phyloP scores from a whole-genome alignment of 2,329 filamentous ascomycete species.

The Exophiala dermatitidis region DNA sequence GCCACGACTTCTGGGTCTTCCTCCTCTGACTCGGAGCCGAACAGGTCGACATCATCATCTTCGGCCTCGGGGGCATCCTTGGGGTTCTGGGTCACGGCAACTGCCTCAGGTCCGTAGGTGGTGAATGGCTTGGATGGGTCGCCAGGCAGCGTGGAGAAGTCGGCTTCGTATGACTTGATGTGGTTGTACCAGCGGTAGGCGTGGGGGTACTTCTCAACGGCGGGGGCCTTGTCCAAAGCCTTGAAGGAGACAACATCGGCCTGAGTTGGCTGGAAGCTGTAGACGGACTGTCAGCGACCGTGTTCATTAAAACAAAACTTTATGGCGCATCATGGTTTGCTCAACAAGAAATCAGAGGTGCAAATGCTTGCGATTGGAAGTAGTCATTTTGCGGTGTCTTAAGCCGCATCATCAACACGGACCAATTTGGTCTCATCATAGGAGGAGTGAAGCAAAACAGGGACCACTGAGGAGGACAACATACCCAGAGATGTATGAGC shows the following conservation, averaged over 20 bases:
- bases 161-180: conserved; percentile 83
- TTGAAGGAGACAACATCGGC: conserved; percentile 96
- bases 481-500: conserved; percentile 78
- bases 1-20: conserved; percentile 80
- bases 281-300: conserved; percentile 13
- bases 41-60: conserved; percentile 79
- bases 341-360: conserved; percentile 58
- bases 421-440: conserved; percentile 83
- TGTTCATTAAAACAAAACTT: neutral
- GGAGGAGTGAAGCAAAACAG: conserved; percentile 28
- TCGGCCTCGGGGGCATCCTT: conserved; percentile 68
- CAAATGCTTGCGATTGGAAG: conserved; percentile 64
- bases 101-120: conserved; percentile 79
- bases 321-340: conserved; percentile 19
- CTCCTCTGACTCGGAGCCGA: conserved; percentile 88
- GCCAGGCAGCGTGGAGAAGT: conserved; percentile 84
- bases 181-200: conserved; percentile 99
- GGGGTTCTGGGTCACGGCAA: conserved; percentile 73
- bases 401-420: conserved; percentile 92
- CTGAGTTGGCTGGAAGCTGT: conserved; percentile 67
- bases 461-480: conserved; percentile 37
- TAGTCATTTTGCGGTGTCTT: conserved; percentile 83
- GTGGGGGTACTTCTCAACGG: conserved; percentile 81
- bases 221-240: conserved; percentile 68
- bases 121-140: conserved; percentile 84